Conservation (phyloP, 345 rosid genomes). For the Citrus cavaleriei region DNA sequence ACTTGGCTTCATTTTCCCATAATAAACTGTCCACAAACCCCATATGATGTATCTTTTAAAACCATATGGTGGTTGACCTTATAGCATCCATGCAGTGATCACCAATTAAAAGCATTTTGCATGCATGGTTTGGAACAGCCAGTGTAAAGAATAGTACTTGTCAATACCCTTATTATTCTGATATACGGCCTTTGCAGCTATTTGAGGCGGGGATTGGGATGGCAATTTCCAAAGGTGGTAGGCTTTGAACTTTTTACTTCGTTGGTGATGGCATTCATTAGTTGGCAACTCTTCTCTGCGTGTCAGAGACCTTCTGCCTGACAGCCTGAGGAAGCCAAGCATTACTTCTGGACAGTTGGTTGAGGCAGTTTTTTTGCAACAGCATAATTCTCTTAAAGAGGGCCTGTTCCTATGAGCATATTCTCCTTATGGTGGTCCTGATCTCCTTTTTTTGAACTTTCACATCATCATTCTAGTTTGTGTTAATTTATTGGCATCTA, state of each 20-base stretch:
- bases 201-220: slow-evolving; percentile 76
- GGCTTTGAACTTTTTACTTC: slow-evolving; percentile 88
- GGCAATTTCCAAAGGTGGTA: slow-evolving; percentile 89
- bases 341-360: background rate
- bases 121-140: background rate
- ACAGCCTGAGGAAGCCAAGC: slow-evolving; percentile 41
- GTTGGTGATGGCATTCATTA: slow-evolving; percentile 75
- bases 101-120: background rate
- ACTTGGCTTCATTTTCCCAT: background rate
- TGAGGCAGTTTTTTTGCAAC: background rate
- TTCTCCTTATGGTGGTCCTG: background rate
- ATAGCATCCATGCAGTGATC: background rate
- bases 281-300: slow-evolving; percentile 85
- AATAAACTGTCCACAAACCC: background rate
- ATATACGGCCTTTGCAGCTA: slow-evolving; percentile 50
- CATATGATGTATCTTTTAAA: background rate
- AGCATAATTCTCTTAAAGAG: background rate
- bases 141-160: background rate
- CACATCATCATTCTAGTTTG: background rate
- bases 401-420: background rate
- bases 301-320: slow-evolving; percentile 83
- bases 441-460: background rate
- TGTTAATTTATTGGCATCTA: background rate
- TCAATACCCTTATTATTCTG: background rate
- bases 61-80: background rate